Evolutionary conservation across 805 yeast species (phyloP), one percentile per base, ranked within the genome.

Genomic region (Clavispora fructus): DNA sequence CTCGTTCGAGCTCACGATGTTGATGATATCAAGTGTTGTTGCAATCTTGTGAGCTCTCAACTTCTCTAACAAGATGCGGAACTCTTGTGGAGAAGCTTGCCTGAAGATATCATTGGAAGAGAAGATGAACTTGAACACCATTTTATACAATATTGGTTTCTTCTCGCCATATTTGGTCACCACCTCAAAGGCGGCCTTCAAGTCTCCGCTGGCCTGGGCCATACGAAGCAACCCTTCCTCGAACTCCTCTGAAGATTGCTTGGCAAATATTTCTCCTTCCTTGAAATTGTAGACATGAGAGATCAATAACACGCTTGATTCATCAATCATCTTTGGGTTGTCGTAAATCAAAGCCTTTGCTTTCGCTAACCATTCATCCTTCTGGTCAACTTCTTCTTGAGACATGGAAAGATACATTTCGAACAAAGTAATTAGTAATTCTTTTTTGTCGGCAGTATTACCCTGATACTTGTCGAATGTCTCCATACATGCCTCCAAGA

Each of bases 401-500:
- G 87, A 79, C 49, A 87, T 63, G 0, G 82, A 73, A 33, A 91
- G 65, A 56, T 92, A 94, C 71, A 88, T 73, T 57, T 92, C 97
- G 57, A 82, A 86, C 33, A 92, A 69, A 0, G 97, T 88, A 2
- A 87, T 79, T 45, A 87, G 69, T 39, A 92, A 73, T 40, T 85
- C 95, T 43, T 77, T 77, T 54, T 82, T 80, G 57, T 92, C 97
- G 50, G 77, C 79, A 5, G 64, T 64, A 43, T 78, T 73, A 0
- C 94, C 92, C 44, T 86, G 94, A 58, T 83, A 87, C 46, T 75
- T 76, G 45, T 84, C 90, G 59, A 87, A 87, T 11, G 86, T 75
- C 55, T 84, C 87, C 13, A 90, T 66, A 56, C 96, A 89, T 0
- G 98, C 97, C 61, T 94, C 99, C 46, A 94, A 64, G 52, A 94